phyloP scores from a whole-genome alignment of 2,329 filamentous ascomycete genomes.

The Hymenoscyphus fraxineus region DNA sequence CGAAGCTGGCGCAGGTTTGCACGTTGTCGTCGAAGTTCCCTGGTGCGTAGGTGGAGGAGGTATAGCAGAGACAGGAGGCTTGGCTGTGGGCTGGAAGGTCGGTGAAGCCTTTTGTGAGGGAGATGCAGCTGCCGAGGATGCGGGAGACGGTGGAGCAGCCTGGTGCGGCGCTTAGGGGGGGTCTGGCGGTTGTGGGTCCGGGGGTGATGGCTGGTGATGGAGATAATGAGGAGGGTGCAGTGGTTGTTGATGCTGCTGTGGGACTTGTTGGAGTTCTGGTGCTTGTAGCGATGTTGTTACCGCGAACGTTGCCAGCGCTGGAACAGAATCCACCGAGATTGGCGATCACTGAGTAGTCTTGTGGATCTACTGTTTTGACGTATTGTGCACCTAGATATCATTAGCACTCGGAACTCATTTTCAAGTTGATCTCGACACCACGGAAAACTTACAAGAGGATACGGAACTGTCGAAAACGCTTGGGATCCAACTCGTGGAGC shows the following conservation, averaged over 20 bases:
- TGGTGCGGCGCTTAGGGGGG: not conserved
- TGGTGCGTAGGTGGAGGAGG: conserved; percentile 8
- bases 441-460: conserved; percentile 12
- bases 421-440: too few relatives aligned
- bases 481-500: conserved; percentile 16
- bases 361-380: conserved; percentile 14
- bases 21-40: conserved; percentile 13
- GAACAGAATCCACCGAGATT: conserved; percentile 17
- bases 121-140: conserved; percentile 5
- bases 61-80: conserved; percentile 17
- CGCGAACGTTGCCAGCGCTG: conserved; percentile 17
- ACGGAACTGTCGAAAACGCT: conserved; percentile 19
- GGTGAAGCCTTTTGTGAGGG: conserved; percentile 10
- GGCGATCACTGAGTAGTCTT: conserved; percentile 8
- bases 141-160: conserved; percentile 10
- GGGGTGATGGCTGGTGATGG: conserved; percentile 3
- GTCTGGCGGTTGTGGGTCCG: not conserved
- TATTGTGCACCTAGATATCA: conserved; percentile 5
- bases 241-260: conserved; percentile 2
- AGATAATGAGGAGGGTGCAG: not conserved
- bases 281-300: not conserved
- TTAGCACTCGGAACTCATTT: too few relatives aligned
- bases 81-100: conserved; percentile 1
- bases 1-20: conserved; percentile 13
- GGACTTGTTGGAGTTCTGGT: not conserved